Conservation (phyloP, 2,329 filamentous ascomycete species). For the Fusarium chuoi region DNA sequence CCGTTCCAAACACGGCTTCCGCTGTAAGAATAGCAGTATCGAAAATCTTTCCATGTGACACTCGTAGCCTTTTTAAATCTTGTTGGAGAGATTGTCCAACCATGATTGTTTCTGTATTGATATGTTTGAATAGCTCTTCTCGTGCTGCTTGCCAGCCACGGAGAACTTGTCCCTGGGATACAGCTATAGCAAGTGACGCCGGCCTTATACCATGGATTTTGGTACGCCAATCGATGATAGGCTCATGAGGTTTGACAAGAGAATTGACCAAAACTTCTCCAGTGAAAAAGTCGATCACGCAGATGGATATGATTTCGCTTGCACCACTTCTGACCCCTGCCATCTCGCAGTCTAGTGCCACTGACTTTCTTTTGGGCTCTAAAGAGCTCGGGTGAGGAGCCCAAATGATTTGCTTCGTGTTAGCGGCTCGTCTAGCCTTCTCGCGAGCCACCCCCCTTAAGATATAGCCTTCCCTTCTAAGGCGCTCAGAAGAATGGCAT, state of each 20-base stretch:
- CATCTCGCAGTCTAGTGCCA: conserved; percentile 18
- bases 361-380: conserved; percentile 12
- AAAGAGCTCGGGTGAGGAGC: not conserved
- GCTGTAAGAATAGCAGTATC: conserved; percentile 3
- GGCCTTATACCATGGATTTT: conserved; percentile 7
- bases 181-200: conserved; percentile 1
- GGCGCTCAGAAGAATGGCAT: conserved; percentile 1
- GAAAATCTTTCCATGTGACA: not conserved
- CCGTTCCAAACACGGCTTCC: not conserved
- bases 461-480: conserved; percentile 1
- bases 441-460: not conserved
- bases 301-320: conserved; percentile 14
- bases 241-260: not conserved
- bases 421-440: too few species aligned
- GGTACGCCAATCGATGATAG: conserved; percentile 9
- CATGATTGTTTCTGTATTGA: not conserved
- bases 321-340: not conserved
- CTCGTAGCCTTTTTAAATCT: not conserved
- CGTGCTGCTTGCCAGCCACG: not conserved
- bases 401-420: not conserved
- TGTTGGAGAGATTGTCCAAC: not conserved
- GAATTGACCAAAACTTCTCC: conserved; percentile 3
- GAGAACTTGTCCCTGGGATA: not conserved
- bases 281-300: conserved; percentile 17
- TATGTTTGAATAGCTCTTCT: not conserved